Conservation (phyloP, 495 filamentous ascomycete species). For the Podospora australis region DNA sequence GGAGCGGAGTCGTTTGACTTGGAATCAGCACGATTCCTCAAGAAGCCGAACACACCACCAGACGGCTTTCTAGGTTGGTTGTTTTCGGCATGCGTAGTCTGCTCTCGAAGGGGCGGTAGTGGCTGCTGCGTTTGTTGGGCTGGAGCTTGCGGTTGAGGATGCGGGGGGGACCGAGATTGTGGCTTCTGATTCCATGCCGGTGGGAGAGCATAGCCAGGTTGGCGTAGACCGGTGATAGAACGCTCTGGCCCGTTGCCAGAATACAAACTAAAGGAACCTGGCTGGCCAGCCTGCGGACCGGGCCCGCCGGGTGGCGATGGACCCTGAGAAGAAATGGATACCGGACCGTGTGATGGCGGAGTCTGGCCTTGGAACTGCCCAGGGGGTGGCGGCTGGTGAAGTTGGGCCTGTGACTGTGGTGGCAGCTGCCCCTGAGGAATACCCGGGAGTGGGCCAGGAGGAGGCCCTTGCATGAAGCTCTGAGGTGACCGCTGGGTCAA, state of each 20-base stretch:
- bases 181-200: background rate
- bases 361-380: constrained; percentile 1
- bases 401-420: constrained; percentile 1
- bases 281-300: background rate
- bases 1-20: constrained; percentile 5
- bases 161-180: too few species aligned
- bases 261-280: background rate
- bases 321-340: background rate
- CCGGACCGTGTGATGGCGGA: background rate
- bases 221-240: constrained; percentile 4
- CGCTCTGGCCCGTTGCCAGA: background rate
- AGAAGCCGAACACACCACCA: constrained; percentile 25
- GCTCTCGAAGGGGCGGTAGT: too few species aligned
- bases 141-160: background rate
- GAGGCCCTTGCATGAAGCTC: constrained; percentile 2
- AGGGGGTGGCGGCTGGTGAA: background rate
- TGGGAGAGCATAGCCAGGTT: constrained; percentile 8
- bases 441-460: background rate
- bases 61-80: constrained; percentile 14
- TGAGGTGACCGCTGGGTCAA: constrained; percentile 4
- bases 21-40: constrained; percentile 13
- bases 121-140: background rate
- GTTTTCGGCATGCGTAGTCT: constrained; percentile 3
- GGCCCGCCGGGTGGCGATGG: background rate
- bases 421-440: constrained; percentile 10